Base-by-base conservation (phyloP, 1,284 basidiomycete genomes). In the Coniophora puteana region DNA sequence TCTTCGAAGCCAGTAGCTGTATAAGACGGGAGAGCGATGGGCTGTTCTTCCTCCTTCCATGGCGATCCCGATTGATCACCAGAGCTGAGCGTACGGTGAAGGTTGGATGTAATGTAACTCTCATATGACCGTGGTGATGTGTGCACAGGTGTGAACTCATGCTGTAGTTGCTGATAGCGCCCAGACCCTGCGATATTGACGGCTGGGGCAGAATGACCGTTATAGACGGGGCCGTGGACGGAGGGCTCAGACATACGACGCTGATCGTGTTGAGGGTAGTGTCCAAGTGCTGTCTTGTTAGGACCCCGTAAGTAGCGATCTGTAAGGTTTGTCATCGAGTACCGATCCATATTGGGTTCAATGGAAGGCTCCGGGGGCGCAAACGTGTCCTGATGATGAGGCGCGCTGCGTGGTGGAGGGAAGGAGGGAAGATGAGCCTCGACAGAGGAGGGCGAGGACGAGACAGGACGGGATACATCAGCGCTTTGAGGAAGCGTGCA, bases 231-330 rank as follows among this genome's bases (percentile, higher is more conserved):
- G 55, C 57, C 48, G 55, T 69, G 63, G 47, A 72, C 63, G 44
- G 74, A 61, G 40, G 79, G 78, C 55, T 80, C 79, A 52, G 79
- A 81, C 75, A 80, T 78, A 58, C 79, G 75, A 53, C 78, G 67
- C 40, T 76, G 74, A 61, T 77, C 76, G 46, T 71, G 58, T 48
- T 65, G 53, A 43, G 61, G 44, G 47, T 51, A 43, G 45, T 63
- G 51, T 52, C 59, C 51, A 53, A 51, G 49, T 40, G 63, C 57
- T 60, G 65, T 69, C 63, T 68, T 69, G 62, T 69, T 61, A 37
- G 48, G 48, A 37, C 40, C 50, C 51, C 49, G 66, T 58, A 67
- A 55, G 56, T 62, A 58, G 45, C 61, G 63, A 49, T 63, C 60
- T 33, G 56, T 44, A 51, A 48, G 44, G 61, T 63, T 59, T 22